Conservation (phyloP, 2,329 filamentous ascomycete genomes). For the Diaporthe helianthi region DNA sequence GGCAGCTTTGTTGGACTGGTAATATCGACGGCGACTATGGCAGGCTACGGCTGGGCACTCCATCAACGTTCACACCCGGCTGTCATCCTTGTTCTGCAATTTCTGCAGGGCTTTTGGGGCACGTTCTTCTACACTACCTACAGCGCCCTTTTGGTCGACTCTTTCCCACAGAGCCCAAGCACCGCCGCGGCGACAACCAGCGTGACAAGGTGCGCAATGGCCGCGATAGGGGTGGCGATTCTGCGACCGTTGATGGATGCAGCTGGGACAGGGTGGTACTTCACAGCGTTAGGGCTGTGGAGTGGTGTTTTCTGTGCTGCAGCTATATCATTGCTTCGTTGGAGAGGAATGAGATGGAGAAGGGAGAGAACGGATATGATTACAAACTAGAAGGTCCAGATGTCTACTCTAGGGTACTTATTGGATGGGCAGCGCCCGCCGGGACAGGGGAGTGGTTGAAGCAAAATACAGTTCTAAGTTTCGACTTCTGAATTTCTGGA, state of each 20-base stretch:
- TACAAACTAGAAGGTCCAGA: background rate
- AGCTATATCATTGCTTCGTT: background rate
- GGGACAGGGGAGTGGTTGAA: background rate
- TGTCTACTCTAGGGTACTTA: too few species aligned
- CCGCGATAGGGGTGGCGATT: background rate
- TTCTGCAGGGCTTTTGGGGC: background rate
- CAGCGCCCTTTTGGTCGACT: constrained; percentile 5
- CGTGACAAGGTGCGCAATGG: background rate
- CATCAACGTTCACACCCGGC: background rate
- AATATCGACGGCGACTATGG: background rate
- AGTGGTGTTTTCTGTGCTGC: background rate
- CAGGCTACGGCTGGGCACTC: background rate
- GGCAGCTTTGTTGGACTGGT: background rate
- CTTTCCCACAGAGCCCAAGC: background rate
- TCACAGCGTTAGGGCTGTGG: constrained; percentile 7
- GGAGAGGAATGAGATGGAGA: background rate
- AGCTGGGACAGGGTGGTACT: background rate
- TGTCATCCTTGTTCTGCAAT: background rate
- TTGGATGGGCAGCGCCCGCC: too few species aligned
- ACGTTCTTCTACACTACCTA: background rate
- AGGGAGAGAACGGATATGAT: background rate
- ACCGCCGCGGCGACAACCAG: background rate
- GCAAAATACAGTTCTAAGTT: background rate
- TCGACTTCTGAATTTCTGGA: background rate
- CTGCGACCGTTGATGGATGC: constrained; percentile 7